phyloP scores from a whole-genome alignment of 1,284 basidiomycete species.

The Tilletiopsis washingtonensis region DNA sequence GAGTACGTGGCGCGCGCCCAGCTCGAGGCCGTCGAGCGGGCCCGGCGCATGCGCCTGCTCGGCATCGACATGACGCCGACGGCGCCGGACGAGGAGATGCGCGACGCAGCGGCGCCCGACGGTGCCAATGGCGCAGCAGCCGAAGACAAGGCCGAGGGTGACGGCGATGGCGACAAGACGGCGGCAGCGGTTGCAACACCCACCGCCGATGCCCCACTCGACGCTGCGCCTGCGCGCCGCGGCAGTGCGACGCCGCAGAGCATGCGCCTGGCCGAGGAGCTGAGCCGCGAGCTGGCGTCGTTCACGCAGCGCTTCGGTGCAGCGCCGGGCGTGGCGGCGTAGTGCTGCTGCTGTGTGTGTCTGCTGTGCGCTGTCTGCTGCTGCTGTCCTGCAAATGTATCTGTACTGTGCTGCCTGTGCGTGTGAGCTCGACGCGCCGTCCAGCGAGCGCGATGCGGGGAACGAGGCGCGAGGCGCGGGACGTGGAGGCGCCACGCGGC shows the following conservation, averaged over 20 bases:
- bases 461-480: too few species aligned
- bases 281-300: constrained; percentile 36
- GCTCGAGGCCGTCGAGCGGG: constrained; percentile 47
- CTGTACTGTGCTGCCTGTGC: too few species aligned
- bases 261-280: constrained; percentile 42
- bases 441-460: too few species aligned
- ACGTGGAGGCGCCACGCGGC: too few species aligned
- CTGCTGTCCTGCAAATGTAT: too few species aligned
- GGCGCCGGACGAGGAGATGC: constrained; percentile 12
- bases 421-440: too few species aligned
- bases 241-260: constrained; percentile 9
- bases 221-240: neutral
- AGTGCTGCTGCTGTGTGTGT: too few species aligned
- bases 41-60: constrained; percentile 48
- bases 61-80: constrained; percentile 53
- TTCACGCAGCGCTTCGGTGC: constrained; percentile 41
- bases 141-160: constrained; percentile 11
- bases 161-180: neutral
- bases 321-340: too few species aligned
- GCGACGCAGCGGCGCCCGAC: constrained; percentile 63
- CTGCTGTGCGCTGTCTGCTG: too few species aligned
- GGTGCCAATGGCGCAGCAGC: constrained; percentile 63
- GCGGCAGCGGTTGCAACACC: neutral
- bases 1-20: constrained; percentile 64
- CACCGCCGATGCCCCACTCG: neutral